Base-by-base conservation (phyloP, 805 yeast species). In the Candida silvicultrix region DNA sequence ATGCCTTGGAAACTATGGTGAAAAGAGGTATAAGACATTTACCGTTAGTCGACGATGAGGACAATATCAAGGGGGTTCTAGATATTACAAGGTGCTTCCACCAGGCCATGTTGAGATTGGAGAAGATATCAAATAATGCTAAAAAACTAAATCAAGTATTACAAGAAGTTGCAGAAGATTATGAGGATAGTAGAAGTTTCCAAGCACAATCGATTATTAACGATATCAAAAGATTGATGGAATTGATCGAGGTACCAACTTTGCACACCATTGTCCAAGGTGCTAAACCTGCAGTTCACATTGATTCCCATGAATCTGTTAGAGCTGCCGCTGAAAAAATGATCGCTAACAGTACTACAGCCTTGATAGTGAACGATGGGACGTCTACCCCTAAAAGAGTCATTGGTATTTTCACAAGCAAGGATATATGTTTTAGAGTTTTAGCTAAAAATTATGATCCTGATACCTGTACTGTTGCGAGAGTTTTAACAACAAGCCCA, bases 31-130 rank as follows among this genome's bases (percentile, higher is more conserved):
- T 73, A 23, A 63, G 77, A 47, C 77, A 73, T 51, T 56, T 73
- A 43, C 77, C 77, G 1, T 57, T 73, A 4, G 45, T 65, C 4
- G 71, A 71, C 47, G 63, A 60, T n/a, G 42, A 40, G 11, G 67
- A 65, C 3, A 48, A 54, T 2, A 72, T 71, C 29, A 66, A 64
- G n/a, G 76, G 75, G 2, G 65, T 73, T 12, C 54, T 73, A 23
- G 74, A 73, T 53, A 71, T 72, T 31, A 73, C 76, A 4, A 64
- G 70, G 43, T 72, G 77, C 41, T 73, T 71, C 52, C 69, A 71
- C 45, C 74, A 73, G 49, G 76, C 74, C 0, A 67, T 73, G 70
- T 54, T 66, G 3, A 55, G 71, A 41, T 53, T 72, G 22, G 76
- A 73, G 49, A 64, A 67, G 41, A 65, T 72, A 50, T 58, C 73